Evolutionary conservation across 2,329 filamentous ascomycete genomes (phyloP), one percentile per base, ranked within the genome.

Genomic region (Aspergillus latus): DNA sequence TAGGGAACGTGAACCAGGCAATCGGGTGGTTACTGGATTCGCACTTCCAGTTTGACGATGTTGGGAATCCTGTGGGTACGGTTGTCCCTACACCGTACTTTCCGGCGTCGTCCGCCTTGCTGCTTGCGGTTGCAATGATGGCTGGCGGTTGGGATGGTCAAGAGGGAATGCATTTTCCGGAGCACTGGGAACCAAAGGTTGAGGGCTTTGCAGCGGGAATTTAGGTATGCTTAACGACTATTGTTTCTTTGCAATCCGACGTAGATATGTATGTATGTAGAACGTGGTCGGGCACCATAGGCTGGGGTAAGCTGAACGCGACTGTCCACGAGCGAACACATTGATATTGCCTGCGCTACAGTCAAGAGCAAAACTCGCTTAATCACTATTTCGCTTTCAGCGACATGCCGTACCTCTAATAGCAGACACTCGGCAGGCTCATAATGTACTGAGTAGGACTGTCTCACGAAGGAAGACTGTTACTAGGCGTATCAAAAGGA

Each of bases 41-140:
- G 1, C 72, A 78, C 26, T 84, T 82, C 52, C 65, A 70, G 42
- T 84, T 85, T 64, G 82, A 85, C 68, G 82, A 83, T 62, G 77
- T 82, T 1, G 82, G 82, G 1, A 83, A 83, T 66, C 78, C 81
- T 0, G 68, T 80, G 4, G 82, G 82, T 0, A 16, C 15, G 2
- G 71, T 74, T 4, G 82, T 84, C 7, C 75, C 82, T 1, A 84
- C 82, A 29, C 83, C 82, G 8, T 85, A 85, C 66, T 83, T 85
- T 56, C 82, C 82, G 0, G 78, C 77, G 16, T 74, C 76, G 36
- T 75, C 78, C 2, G 75, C 75, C 1, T 69, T 85, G 56, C 60
- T 85, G 62, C 64, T 82, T 32, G 80, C 80, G 0, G 71, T 81
- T 56, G 82, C 79, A 2, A 83, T 84, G 80, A 79, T 84, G 78